Conservation (phyloP, 768 basidiomycete species). For the Phallus indusiatus region DNA sequence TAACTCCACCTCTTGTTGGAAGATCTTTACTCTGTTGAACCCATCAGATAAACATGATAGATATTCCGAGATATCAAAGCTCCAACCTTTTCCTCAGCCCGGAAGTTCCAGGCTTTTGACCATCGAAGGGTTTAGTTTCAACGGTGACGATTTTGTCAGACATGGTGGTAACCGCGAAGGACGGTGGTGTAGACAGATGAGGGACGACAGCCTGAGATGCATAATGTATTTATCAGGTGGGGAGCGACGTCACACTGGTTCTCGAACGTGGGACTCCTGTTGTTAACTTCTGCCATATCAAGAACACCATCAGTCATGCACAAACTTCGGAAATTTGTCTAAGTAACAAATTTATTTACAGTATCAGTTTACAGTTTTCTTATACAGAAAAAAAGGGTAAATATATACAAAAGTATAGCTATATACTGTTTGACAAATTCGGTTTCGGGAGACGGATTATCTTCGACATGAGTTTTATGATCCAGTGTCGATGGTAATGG, state of each 20-base stretch:
- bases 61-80: conserved; percentile 17
- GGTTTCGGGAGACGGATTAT: too few relatives aligned
- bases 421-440: too few relatives aligned
- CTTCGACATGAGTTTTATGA: too few relatives aligned
- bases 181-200: background rate
- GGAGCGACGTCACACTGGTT: background rate
- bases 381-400: too few relatives aligned
- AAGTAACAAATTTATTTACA: background rate
- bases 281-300: background rate
- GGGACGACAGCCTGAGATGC: background rate
- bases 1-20: conserved; percentile 79
- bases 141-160: conserved; percentile 51
- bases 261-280: background rate
- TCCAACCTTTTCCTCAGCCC: conserved; percentile 87
- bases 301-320: background rate
- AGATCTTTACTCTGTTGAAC: conserved; percentile 78
- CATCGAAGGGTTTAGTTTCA: conserved; percentile 77
- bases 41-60: background rate
- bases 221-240: background rate
- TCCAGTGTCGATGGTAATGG: too few relatives aligned
- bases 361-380: too few relatives aligned
- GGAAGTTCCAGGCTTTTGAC: conserved; percentile 96
- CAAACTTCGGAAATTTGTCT: background rate
- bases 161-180: conserved; percentile 23
- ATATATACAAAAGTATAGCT: too few relatives aligned